A percentile compares a stretch with the other conserved stretches of the same genome.
Conservation (phyloP, 1,284 basidiomycete species). For the Fomitopsis betulina region DNA sequence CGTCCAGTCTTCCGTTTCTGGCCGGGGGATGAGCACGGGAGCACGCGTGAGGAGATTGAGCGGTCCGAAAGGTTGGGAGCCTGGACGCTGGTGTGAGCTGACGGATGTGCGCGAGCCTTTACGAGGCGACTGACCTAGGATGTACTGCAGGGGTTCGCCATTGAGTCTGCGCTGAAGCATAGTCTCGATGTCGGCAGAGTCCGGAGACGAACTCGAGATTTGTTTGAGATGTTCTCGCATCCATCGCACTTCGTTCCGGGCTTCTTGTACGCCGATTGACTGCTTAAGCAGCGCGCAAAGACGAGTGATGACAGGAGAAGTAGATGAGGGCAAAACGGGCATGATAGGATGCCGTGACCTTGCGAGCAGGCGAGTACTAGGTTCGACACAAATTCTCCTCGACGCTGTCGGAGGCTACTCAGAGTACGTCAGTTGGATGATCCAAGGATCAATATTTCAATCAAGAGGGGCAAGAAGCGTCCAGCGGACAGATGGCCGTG, state of each 20-base stretch:
- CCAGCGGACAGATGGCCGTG: background rate
- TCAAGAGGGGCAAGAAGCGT: too few relatives aligned
- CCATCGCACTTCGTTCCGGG: constrained; percentile 58
- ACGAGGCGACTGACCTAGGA: constrained; percentile 57
- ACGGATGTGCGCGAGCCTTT: background rate
- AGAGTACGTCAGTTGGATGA: too few relatives aligned
- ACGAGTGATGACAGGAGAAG: constrained; percentile 11
- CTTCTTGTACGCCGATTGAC: constrained; percentile 29
- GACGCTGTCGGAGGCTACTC: too few relatives aligned
- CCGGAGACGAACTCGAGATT: background rate
- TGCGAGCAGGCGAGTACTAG: background rate
- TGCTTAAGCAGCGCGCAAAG: constrained; percentile 21
- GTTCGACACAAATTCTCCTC: too few relatives aligned
- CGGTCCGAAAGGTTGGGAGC: constrained; percentile 84
- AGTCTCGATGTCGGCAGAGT: constrained; percentile 28
- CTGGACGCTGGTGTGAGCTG: constrained; percentile 33
- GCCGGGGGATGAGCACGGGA: constrained; percentile 86
- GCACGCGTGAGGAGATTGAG: constrained; percentile 66
- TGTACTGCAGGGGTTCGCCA: constrained; percentile 88
- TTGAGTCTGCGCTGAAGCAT: constrained; percentile 52
- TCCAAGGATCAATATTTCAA: too few relatives aligned
- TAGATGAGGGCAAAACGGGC: constrained; percentile 8
- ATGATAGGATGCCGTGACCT: background rate
- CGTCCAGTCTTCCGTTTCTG: constrained; percentile 87
- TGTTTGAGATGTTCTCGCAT: constrained; percentile 39